Evolutionary conservation across 441 rosid species (phyloP).

Genomic region (Bruguiera hainesii): DNA sequence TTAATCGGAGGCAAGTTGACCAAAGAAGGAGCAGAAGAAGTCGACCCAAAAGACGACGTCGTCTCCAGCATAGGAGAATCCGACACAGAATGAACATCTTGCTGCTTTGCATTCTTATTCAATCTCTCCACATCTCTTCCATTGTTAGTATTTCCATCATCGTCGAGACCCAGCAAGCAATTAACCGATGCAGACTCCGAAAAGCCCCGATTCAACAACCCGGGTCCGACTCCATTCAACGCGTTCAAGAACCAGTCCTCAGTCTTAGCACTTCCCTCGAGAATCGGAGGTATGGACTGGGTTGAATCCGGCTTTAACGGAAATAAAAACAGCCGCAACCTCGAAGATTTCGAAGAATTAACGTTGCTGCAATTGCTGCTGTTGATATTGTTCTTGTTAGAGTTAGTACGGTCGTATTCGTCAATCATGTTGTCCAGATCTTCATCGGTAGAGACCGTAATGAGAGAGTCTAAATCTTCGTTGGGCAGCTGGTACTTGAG

Average conservation of each 20-base stretch:
- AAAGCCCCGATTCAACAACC: conserved; percentile 58
- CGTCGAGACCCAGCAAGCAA: conserved; percentile 71
- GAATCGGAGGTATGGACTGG: conserved; percentile 62
- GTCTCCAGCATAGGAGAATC: conserved; percentile 97
- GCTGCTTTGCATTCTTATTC: conserved; percentile 51
- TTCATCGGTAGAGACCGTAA: conserved; percentile 87
- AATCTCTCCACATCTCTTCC: conserved; percentile 32
- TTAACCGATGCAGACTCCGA: conserved; percentile 71
- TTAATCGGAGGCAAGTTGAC: conserved; percentile 87
- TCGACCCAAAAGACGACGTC: conserved; percentile 83
- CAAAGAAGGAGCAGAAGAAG: conserved; percentile 83
- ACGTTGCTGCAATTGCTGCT: conserved; percentile 12
- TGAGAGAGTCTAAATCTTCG: conserved; percentile 88
- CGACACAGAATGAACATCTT: conserved; percentile 82
- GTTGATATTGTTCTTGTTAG: conserved; percentile 51
- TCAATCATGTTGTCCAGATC: conserved; percentile 95
- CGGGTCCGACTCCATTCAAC: conserved; percentile 46
- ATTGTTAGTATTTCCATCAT: conserved; percentile 24
- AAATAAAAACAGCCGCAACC: conserved; percentile 72
- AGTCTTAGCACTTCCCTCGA: conserved; percentile 50
- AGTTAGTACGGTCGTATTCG: conserved; percentile 66
- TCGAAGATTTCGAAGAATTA: conserved; percentile 43
- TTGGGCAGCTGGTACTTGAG: conserved; percentile 90
- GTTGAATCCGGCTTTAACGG: conserved; percentile 62
- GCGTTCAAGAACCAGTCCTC: conserved; percentile 83